phyloP scores from a whole-genome alignment of 1,139 yeast species.

The Zygoascus sp. region DNA sequence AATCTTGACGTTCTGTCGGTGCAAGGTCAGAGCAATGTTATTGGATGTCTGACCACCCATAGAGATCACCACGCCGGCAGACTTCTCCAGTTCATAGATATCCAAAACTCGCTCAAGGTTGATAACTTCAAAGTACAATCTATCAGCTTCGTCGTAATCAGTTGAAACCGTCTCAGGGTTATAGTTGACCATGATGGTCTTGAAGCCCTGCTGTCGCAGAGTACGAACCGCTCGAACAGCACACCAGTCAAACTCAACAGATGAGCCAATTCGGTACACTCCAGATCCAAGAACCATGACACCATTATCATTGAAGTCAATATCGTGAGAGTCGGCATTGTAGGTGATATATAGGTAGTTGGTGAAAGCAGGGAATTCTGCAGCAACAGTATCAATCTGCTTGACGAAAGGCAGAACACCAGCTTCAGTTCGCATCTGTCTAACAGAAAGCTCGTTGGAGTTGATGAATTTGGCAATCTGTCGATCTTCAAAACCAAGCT shows the following conservation, averaged over 20 bases:
- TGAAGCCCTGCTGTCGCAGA: slow-evolving; percentile 76
- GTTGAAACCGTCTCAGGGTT: slow-evolving; percentile 98
- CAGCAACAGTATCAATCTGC: slow-evolving; percentile 98
- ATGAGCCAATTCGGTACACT: slow-evolving; percentile 91
- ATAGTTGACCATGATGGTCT: slow-evolving; percentile 96
- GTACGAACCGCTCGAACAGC: slow-evolving; percentile 95
- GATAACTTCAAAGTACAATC: slow-evolving; percentile 93
- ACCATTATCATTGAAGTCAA: slow-evolving; percentile 78
- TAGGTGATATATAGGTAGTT: slow-evolving; percentile 93
- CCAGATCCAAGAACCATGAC: slow-evolving; percentile 91
- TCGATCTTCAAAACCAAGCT: slow-evolving; percentile 94
- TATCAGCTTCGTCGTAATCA: slow-evolving; percentile 97
- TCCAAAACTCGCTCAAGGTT: slow-evolving; percentile 93
- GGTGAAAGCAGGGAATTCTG: slow-evolving; percentile 97
- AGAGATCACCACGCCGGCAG: slow-evolving; percentile 89
- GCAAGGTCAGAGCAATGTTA: slow-evolving; percentile 89
- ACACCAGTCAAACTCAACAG: slow-evolving; percentile 96
- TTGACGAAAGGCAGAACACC: slow-evolving; percentile 91
- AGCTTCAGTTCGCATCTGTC: slow-evolving; percentile 83
- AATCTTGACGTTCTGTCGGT: slow-evolving; percentile 92
- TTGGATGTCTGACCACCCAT: slow-evolving; percentile 99
- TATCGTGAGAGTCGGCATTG: slow-evolving; percentile 88
- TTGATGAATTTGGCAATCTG: slow-evolving; percentile 88
- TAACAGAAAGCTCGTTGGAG: slow-evolving; percentile 89
- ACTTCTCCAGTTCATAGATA: slow-evolving; percentile 87